Base-by-base conservation (phyloP, 371 early-diverging fungal species). In the Umbelopsis sp. region DNA sequence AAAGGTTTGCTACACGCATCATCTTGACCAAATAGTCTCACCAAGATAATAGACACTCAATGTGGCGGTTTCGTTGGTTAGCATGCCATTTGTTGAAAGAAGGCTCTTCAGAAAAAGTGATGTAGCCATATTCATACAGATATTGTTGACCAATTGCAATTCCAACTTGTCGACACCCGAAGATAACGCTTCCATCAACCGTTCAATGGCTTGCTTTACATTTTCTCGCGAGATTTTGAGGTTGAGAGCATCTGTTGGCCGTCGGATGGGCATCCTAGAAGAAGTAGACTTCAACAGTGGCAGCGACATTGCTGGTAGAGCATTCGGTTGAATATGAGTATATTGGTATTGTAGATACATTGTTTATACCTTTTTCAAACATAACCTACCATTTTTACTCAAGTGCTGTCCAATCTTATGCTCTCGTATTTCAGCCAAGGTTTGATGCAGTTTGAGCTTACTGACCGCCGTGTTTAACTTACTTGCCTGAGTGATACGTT, bases 31-130 rank as follows among this genome's bases (percentile, higher is more conserved):
- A 22, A 46, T 24, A 51, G 4, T 9, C 69, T 6, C 72, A 74
- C 76, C 75, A 22, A 80, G 50, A 63, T 79, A 81, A 63, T 81
- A 81, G 9, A 76, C 57, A 37, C 74, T 71, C 5, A 69, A 51
- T 0, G 72, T 46, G 2, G 77, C 70, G 62, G 75, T 63, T 18
- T 73, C 72, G 22, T 64, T 71, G 5, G 66, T 68, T 0, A 72
- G 50, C 20, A 65, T 44, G 24, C 63, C 74, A 1, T 38, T 57
- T 22, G 44, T 24, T 14, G 69, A 44, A 10, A 77, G 37, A 14
- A 73, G 65, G 48, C 68, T 79, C 63, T 72, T 75, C 38, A 72
- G 67, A 38, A 74, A 79, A 62, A 70, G 72, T 10, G 66, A 44
- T 46, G 35, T 68, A 0, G 71, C 70, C 3, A 71, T 41, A 12